Conservation (phyloP, 108 stramenopile species). For the Nannochloropsis salina region DNA sequence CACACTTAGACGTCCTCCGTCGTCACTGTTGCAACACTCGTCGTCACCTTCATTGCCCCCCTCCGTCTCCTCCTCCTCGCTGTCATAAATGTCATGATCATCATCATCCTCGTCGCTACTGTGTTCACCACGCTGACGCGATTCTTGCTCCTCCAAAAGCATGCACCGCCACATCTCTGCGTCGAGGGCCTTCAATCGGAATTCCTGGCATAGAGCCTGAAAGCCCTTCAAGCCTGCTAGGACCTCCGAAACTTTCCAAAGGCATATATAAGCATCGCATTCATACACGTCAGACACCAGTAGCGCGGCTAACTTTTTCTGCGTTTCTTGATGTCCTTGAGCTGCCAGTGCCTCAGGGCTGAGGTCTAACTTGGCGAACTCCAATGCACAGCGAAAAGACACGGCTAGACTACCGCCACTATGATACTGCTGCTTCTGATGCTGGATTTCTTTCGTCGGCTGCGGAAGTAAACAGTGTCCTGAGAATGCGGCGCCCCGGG, state of each 20-base stretch:
- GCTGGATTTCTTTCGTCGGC: not conserved
- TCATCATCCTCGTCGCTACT: slow-evolving; percentile 11
- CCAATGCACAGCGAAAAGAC: not conserved
- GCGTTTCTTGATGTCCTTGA: not conserved
- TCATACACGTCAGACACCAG: slow-evolving; percentile 17
- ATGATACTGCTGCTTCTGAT: not conserved
- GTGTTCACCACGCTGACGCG: not conserved
- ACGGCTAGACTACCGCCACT: not conserved
- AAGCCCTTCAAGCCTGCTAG: not conserved
- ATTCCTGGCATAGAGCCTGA: slow-evolving; percentile 14
- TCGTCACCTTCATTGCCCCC: not conserved
- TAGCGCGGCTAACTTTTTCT: not conserved
- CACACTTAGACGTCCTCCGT: not conserved
- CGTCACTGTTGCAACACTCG: not conserved
- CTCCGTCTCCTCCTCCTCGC: not conserved
- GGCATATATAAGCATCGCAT: slow-evolving; percentile 14
- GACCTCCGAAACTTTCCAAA: not conserved
- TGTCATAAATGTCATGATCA: not conserved
- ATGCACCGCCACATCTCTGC: slow-evolving; percentile 19
- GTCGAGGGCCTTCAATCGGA: not conserved
- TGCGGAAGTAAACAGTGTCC: not conserved
- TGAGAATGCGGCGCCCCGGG: not conserved
- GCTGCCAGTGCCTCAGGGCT: slow-evolving; percentile 1
- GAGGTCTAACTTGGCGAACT: not conserved
- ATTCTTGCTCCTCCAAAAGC: slow-evolving; percentile 3